A percentile compares a stretch with the other conserved stretches of the same genome.
Conservation (phyloP, 2,329 filamentous ascomycete species). For the Teratosphaeria viscida region DNA sequence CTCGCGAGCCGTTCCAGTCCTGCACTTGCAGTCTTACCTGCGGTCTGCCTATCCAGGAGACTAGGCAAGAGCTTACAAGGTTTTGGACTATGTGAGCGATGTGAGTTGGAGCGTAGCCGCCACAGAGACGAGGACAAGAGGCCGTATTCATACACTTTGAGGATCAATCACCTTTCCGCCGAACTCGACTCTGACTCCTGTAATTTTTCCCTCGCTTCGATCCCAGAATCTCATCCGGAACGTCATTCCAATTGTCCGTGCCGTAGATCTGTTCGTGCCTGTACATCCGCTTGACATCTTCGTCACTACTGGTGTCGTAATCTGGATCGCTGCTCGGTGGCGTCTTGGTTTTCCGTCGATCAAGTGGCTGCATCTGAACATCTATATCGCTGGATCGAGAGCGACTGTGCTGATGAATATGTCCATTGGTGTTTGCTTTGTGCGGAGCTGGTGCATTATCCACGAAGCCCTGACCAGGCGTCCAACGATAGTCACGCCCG, state of each 20-base stretch:
- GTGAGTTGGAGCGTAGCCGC: too few species aligned
- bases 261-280: slow-evolving; percentile 4
- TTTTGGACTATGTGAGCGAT: too few species aligned
- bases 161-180: not conserved
- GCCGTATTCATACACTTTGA: not conserved
- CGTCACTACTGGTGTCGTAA: slow-evolving; percentile 11
- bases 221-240: slow-evolving; percentile 35
- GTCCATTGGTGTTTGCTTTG: not conserved
- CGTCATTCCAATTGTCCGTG: slow-evolving; percentile 38
- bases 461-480: slow-evolving; percentile 26
- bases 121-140: too few species aligned
- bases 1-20: too few species aligned
- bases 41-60: too few species aligned
- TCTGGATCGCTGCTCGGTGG: slow-evolving; percentile 26
- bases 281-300: slow-evolving; percentile 9
- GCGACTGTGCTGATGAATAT: not conserved
- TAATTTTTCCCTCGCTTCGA: slow-evolving; percentile 5
- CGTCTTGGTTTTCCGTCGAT: slow-evolving; percentile 17
- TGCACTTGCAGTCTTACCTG: too few species aligned
- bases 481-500: slow-evolving; percentile 15
- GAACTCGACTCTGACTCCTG: not conserved
- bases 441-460: slow-evolving; percentile 15
- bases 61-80: too few species aligned
- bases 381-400: slow-evolving; percentile 17
- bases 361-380: slow-evolving; percentile 33